Percentiles rank a stretch among this genome's conserved stretches.
Conservation (phyloP, 441 rosid species). For the Euphorbia schlechtendalii region DNA sequence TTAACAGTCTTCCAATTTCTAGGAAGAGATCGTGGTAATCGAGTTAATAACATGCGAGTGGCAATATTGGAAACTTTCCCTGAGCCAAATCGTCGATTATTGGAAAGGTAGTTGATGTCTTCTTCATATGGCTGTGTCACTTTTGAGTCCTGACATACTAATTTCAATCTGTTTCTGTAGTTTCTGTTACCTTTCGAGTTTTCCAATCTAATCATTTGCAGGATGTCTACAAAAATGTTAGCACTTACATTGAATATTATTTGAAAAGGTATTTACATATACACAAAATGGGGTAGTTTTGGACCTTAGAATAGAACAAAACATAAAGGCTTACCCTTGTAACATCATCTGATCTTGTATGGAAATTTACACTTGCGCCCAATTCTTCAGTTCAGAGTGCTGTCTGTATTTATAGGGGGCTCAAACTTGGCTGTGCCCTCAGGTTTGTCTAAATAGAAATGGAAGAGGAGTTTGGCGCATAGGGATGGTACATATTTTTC, state of each 20-base stretch:
- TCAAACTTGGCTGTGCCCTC: neutral
- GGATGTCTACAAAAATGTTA: too few species aligned
- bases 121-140: neutral
- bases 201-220: neutral
- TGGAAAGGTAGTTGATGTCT: conserved; percentile 62
- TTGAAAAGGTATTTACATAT: too few species aligned
- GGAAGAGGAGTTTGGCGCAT: neutral
- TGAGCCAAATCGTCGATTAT: conserved; percentile 96
- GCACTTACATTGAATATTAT: too few species aligned
- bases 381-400: too few species aligned
- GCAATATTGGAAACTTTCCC: conserved; percentile 96
- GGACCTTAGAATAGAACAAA: neutral
- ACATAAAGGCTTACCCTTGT: neutral
- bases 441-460: neutral
- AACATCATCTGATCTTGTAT: neutral
- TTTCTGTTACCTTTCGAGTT: neutral
- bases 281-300: neutral
- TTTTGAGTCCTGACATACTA: neutral
- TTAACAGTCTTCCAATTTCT: conserved; percentile 22
- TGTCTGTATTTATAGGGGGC: too few species aligned
- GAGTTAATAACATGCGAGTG: conserved; percentile 77
- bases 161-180: neutral
- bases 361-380: neutral
- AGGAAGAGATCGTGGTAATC: conserved; percentile 64
- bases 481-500: neutral